These are phyloP conservation scores for Lasiodiplodia gonubiensis DNA, from an alignment of 2,329 filamentous ascomycete species.

Conservation along the genomic window DNA sequence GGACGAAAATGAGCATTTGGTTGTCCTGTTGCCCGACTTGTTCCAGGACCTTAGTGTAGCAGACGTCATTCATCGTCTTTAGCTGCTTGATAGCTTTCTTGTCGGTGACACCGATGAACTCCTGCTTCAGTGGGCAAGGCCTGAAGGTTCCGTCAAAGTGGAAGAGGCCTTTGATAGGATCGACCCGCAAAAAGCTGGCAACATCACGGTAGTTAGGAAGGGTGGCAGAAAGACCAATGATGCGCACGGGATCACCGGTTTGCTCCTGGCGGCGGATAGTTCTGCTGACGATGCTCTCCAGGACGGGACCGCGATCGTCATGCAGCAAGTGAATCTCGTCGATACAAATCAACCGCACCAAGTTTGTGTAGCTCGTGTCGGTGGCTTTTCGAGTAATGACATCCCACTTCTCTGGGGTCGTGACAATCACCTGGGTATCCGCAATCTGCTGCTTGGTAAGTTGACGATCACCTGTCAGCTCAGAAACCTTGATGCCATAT, in stretches of 20 bases:
- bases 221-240: conserved; percentile 92
- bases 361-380: conserved; percentile 93
- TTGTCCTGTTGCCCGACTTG: conserved; percentile 92
- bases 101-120: conserved; percentile 96
- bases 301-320: conserved; percentile 93
- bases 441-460: conserved; percentile 98
- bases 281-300: conserved; percentile 95
- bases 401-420: conserved; percentile 98
- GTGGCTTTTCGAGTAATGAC: conserved; percentile 98
- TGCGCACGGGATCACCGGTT: conserved; percentile 88
- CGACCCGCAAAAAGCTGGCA: conserved; percentile 90
- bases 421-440: conserved; percentile 97
- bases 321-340: conserved; percentile 98
- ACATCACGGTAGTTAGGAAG: conserved; percentile 97
- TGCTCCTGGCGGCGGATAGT: conserved; percentile 93
- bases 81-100: conserved; percentile 99
- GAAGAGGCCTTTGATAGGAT: conserved; percentile 83
- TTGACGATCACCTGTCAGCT: conserved; percentile 95
- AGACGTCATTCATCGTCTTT: conserved; percentile 99
- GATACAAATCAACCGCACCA: conserved; percentile 95
- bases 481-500: conserved; percentile 91
- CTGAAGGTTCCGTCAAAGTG: conserved; percentile 95
- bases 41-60: conserved; percentile 95
- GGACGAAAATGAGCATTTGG: conserved; percentile 99
- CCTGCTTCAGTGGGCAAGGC: conserved; percentile 92